Evolutionary conservation across 306 rosid genomes (phyloP).

Genomic region (Hylodesmum podocarpum): DNA sequence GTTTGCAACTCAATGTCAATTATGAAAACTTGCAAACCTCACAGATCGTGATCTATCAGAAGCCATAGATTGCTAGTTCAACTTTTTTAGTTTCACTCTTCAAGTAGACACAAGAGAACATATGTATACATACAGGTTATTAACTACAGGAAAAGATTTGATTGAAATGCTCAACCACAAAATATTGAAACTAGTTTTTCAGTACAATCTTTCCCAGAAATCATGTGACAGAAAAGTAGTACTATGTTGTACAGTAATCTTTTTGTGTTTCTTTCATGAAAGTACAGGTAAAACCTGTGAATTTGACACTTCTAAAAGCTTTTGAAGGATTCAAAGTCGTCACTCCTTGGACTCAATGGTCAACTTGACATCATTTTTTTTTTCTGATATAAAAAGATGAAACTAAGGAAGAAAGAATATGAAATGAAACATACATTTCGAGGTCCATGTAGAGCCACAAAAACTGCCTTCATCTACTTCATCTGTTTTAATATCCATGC

Average conservation of each 20-base stretch:
- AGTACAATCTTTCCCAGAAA: slow-evolving; percentile 21
- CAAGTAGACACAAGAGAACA: slow-evolving; percentile 10
- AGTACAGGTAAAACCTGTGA: slow-evolving; percentile 45
- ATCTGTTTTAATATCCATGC: slow-evolving; percentile 6
- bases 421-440: slow-evolving; percentile 15
- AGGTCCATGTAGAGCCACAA: slow-evolving; percentile 26
- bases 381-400: slow-evolving; percentile 1
- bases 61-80: slow-evolving; percentile 38
- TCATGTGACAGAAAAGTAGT: slow-evolving; percentile 49
- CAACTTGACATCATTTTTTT: slow-evolving; percentile 20
- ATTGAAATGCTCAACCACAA: slow-evolving; percentile 32
- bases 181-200: slow-evolving; percentile 15
- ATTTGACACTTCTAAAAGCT: slow-evolving; percentile 19
- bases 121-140: slow-evolving; percentile 12
- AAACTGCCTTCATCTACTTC: not conserved
- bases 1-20: not conserved
- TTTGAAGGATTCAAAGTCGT: slow-evolving; percentile 25
- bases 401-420: not conserved
- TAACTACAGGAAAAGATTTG: slow-evolving; percentile 3
- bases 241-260: not conserved
- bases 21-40: slow-evolving; percentile 39
- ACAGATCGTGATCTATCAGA: slow-evolving; percentile 45
- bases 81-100: slow-evolving; percentile 16
- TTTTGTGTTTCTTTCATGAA: not conserved
- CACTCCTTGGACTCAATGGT: slow-evolving; percentile 29